Evolutionary conservation across 23 red algal genomes (phyloP).

Genomic region (Agarophyton chilense): DNA sequence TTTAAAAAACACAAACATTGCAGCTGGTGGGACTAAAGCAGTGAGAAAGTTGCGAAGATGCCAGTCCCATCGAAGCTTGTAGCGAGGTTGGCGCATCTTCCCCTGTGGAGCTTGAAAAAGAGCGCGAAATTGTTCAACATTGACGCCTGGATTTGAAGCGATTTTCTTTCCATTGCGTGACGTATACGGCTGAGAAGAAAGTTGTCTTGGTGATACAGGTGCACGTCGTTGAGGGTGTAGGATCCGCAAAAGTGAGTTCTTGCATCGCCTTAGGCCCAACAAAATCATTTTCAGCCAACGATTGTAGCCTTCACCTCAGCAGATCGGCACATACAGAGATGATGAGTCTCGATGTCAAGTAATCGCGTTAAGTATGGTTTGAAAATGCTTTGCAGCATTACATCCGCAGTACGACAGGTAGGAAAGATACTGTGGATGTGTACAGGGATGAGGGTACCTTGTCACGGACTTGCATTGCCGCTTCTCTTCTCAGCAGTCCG

Average conservation of each 20-base stretch:
- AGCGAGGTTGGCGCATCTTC: conserved; percentile 7
- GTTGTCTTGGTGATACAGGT: not conserved
- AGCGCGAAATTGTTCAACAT: not conserved
- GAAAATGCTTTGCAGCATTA: too few species aligned
- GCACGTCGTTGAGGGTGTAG: not conserved
- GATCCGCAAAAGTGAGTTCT: not conserved
- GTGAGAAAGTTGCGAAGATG: conserved; percentile 61
- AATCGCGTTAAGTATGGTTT: too few species aligned
- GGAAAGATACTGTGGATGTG: not conserved
- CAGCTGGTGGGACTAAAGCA: conserved; percentile 38
- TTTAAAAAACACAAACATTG: conserved; percentile 15
- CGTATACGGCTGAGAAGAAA: not conserved
- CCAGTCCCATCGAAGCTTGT: conserved; percentile 52
- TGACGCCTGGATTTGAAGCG: conserved; percentile 29
- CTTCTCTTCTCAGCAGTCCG: too few species aligned
- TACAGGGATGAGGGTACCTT: not conserved
- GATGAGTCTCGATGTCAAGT: too few species aligned
- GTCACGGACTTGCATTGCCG: not conserved
- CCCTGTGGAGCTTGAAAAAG: conserved; percentile 3
- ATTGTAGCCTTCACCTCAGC: not conserved
- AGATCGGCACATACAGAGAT: too few species aligned
- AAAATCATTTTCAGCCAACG: not conserved
- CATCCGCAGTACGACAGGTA: not conserved
- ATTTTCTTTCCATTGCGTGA: not conserved
- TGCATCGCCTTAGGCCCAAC: not conserved